Base-by-base conservation (phyloP, 441 rosid genomes). In the Pelargonium myrrhifolium region DNA sequence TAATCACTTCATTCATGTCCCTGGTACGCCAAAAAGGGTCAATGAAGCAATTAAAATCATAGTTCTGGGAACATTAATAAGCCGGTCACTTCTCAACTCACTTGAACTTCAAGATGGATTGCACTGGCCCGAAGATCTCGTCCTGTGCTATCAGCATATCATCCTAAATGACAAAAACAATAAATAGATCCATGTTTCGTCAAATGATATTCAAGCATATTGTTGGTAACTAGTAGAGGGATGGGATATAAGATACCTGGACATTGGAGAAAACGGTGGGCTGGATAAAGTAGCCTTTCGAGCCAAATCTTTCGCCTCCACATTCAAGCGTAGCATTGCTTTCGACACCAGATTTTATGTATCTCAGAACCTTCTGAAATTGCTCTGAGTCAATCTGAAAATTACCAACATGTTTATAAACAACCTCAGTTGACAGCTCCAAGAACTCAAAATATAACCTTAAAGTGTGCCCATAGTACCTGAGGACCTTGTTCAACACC, bases 401-500 rank as follows among this genome's bases (percentile, higher is more conserved):
- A n/a, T 10, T 12, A 15, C 35, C 64, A 20, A 24, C 31, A 51
- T 15, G 56, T 58, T 20, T 31, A 21, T 21, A 10, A 58, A 58
- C 12, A 58, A 9, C 11, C 17, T 58, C 56, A 51, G 8, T n/a
- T 3, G 1, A 49, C 56, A 14, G 56, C 5, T n/a, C 17, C 56
- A n/a, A 49, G 56, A 3, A n/a, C 56, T 49, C 18, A 12, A n/a
- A 28, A 3, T 28, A 28, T 28, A 28, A 28, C 31, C 31, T 28
- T 28, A 28, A 28, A 1, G 31, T 37, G 40, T 37, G 40, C 17
- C 15, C 20, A 51, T 15, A 51, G 18, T 76, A 89, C 97, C 93
- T 90, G 95, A 77, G 97, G 97, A 59, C 97, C 97, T 81, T 90
- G 97, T 62, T 90, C 95, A 37, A 80, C 82, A 47, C 93, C 95